Percentiles rank a stretch among this genome's conserved stretches.
These are phyloP conservation scores for Lipomyces oligophaga DNA, from an alignment of 805 yeast species.

Conservation along the genomic window DNA sequence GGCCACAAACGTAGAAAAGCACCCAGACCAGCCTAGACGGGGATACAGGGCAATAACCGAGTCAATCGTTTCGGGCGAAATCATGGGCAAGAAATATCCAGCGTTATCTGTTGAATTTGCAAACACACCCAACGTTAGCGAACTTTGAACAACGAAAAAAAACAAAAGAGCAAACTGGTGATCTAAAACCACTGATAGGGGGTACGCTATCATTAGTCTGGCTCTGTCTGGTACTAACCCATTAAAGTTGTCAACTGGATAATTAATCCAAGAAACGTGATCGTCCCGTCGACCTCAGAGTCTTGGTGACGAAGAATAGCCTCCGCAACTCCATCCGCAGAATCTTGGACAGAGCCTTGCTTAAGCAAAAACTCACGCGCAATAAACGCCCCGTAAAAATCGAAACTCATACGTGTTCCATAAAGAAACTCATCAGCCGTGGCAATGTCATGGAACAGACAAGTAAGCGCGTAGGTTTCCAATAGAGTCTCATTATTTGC, in stretches of 20 bases:
- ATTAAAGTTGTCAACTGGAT: slow-evolving; percentile 29
- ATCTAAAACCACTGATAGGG: too few species aligned
- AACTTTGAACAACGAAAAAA: too few species aligned
- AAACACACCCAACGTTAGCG: too few species aligned
- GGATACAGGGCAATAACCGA: slow-evolving; percentile 24
- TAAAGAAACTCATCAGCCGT: slow-evolving; percentile 25
- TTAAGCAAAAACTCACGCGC: slow-evolving; percentile 26
- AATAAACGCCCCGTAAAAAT: slow-evolving; percentile 30
- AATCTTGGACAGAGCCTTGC: slow-evolving; percentile 18
- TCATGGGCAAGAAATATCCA: slow-evolving; percentile 6
- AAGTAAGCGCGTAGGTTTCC: slow-evolving; percentile 25
- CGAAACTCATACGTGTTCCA: slow-evolving; percentile 31
- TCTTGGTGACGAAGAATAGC: slow-evolving; percentile 32
- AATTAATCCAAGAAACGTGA: slow-evolving; percentile 27
- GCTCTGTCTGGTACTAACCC: too few species aligned
- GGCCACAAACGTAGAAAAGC: slow-evolving; percentile 26
- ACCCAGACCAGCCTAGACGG: slow-evolving; percentile 28
- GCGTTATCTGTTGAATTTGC: slow-evolving; percentile 1
- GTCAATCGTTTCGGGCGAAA: slow-evolving; percentile 25
- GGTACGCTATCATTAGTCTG: too few species aligned
- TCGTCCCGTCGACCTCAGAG: slow-evolving; percentile 25
- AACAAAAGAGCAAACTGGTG: too few species aligned
- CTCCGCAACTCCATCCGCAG: slow-evolving; percentile 30
- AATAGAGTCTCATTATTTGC: slow-evolving; percentile 11
- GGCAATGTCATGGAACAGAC: slow-evolving; percentile 31